These are phyloP conservation scores for Mortierella polycephala DNA, from an alignment of 371 early-diverging fungal genomes.

Conservation along the genomic window DNA sequence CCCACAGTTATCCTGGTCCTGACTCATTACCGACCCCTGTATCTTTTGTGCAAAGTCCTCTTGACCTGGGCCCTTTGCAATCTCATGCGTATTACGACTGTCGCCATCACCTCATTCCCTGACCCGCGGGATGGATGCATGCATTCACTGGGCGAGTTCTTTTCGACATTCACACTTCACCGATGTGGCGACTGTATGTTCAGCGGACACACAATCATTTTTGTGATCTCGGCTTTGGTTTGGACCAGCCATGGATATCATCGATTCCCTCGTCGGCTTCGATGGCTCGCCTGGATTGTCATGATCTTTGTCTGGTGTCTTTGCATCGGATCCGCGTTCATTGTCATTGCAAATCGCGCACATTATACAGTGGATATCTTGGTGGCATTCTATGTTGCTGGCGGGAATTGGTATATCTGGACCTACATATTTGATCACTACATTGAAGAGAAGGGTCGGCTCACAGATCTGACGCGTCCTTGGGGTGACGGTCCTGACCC, in stretches of 20 bases:
- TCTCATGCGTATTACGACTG: slow-evolving; percentile 65
- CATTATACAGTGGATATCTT: slow-evolving; percentile 70
- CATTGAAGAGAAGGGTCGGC: slow-evolving; percentile 26
- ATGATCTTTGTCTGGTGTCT: slow-evolving; percentile 55
- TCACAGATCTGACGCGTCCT: slow-evolving; percentile 31
- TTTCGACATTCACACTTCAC: slow-evolving; percentile 61
- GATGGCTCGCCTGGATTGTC: slow-evolving; percentile 52
- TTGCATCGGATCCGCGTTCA: slow-evolving; percentile 61
- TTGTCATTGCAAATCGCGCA: slow-evolving; percentile 68
- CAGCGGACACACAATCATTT: slow-evolving; percentile 68
- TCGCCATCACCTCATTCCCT: slow-evolving; percentile 70
- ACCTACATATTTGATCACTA: slow-evolving; percentile 43
- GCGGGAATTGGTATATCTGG: slow-evolving; percentile 59
- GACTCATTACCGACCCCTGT: slow-evolving; percentile 61
- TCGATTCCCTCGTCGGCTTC: slow-evolving; percentile 28
- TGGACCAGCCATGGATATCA: slow-evolving; percentile 63
- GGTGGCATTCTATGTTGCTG: slow-evolving; percentile 65
- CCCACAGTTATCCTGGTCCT: slow-evolving; percentile 59
- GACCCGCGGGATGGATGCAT: slow-evolving; percentile 66
- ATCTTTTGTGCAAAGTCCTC: slow-evolving; percentile 59
- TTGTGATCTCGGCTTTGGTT: slow-evolving; percentile 63
- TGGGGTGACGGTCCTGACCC: slow-evolving; percentile 47
- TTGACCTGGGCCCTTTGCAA: slow-evolving; percentile 62
- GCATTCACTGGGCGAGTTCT: slow-evolving; percentile 61
- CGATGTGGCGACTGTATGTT: slow-evolving; percentile 70